A percentile compares a stretch with the other conserved stretches of the same genome.
These are phyloP conservation scores for Escallonia herrerae DNA, from an alignment of 129 eudicot genomes.

Conservation along the genomic window DNA sequence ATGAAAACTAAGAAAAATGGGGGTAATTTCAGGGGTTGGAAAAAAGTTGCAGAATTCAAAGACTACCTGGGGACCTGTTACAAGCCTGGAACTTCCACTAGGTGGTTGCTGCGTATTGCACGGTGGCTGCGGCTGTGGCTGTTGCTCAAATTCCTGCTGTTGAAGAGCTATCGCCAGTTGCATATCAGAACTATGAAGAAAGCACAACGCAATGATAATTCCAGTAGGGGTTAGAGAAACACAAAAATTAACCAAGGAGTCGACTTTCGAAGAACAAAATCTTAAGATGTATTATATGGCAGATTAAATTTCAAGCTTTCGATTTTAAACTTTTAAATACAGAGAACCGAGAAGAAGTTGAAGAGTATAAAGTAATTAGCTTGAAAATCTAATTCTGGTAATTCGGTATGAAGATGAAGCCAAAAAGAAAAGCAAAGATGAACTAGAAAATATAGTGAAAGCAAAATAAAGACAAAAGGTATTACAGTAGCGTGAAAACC, in stretches of 20 bases:
- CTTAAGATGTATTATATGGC: too few species aligned
- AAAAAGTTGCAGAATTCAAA: not conserved
- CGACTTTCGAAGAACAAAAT: too few species aligned
- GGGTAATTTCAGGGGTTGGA: not conserved
- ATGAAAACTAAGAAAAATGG: not conserved
- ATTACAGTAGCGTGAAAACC: too few species aligned
- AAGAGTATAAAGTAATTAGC: too few species aligned
- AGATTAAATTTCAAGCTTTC: too few species aligned
- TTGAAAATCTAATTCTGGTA: too few species aligned
- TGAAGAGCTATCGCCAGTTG: conserved; percentile 85
- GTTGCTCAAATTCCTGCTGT: conserved; percentile 85
- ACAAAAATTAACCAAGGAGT: too few species aligned
- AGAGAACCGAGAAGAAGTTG: too few species aligned
- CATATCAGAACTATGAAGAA: conserved; percentile 67
- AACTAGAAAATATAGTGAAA: not conserved
- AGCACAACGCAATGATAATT: not conserved
- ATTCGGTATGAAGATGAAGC: not conserved
- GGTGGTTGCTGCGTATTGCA: conserved; percentile 41
- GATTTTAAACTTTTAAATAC: too few species aligned
- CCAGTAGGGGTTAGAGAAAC: not conserved
- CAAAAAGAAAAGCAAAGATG: not conserved
- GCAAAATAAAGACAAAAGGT: not conserved
- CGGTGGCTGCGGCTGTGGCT: conserved; percentile 41
- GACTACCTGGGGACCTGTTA: conserved; percentile 85
- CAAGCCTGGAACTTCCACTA: conserved; percentile 41